Evolutionary conservation across 495 filamentous ascomycete species (phyloP).

Genomic region (Penicillium subrubescens): DNA sequence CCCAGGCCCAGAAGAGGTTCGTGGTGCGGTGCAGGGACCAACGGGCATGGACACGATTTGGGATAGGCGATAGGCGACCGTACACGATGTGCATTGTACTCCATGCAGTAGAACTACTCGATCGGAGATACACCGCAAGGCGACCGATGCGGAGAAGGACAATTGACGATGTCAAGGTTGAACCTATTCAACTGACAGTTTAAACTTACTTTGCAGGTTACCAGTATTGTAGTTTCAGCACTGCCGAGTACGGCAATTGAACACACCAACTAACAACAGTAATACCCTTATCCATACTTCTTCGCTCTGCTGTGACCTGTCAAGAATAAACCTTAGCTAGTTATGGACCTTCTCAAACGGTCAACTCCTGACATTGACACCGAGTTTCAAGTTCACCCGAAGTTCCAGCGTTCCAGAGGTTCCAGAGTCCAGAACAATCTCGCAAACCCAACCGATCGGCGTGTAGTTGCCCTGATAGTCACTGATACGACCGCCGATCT

Average conservation of each 20-base stretch:
- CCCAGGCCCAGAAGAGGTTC: neutral
- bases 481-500: neutral
- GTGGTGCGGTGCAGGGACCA: neutral
- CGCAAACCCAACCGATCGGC: neutral
- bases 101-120: neutral
- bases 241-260: neutral
- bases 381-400: no score
- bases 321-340: neutral
- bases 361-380: neutral
- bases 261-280: neutral
- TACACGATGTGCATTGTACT: no score
- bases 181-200: neutral
- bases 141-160: neutral
- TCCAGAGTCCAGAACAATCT: neutral
- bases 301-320: neutral
- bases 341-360: constrained; percentile 16
- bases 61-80: neutral
- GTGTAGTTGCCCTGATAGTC: neutral
- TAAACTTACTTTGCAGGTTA: neutral
- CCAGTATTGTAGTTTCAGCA: no score
- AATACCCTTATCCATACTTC: neutral
- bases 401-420: neutral
- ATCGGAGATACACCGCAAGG: neutral
- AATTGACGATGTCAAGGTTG: neutral
- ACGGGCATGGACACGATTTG: neutral